Evolutionary conservation across 805 yeast genomes (phyloP), one percentile per base, ranked within the genome.

Genomic region (Teunomyces gatunensis): DNA sequence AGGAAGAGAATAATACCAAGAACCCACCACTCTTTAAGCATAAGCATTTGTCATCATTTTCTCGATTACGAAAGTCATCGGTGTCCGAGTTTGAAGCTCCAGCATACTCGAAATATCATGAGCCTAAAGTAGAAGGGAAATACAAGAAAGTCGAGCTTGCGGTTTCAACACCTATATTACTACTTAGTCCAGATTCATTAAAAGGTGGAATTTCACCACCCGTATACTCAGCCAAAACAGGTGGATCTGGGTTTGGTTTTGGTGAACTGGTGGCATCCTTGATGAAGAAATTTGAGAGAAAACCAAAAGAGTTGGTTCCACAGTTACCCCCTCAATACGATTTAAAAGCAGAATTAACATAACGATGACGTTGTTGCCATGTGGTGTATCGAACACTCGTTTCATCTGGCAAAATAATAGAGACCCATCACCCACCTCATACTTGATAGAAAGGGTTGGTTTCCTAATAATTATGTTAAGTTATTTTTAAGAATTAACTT

Each of bases 161-260:
- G 3, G 50, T 52, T 36, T 28, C 56, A 9, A 23, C 51, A 11
- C 54, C 59, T n/a, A 37, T 55, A 20, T 18, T 39, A 5, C 30
- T 55, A 9, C 39, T 55, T 25, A 36, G 48, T 15, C 39, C 46
- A 3, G 47, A 44, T 23, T 46, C 59, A 5, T 13, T 40, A 5
- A 39, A 44, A n/a, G 56, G 51, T 5, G 46, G 52, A 7, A 42
- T 25, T 5, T 45, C 51, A 7, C 56, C 56, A 6, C 59, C 59
- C 3, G 18, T 30, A 7, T 55, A 55, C 17, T 37, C 40, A 20
- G 40, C 18, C 5, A 37, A 37, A 4, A 13, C 13, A 3, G 40
- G 23, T 4, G 40, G 40, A 6, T 9, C 40, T 12, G 40, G 29
- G 4, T 34, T 34, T 9, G 37, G 37, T 11, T 9, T 25, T 7